A percentile compares a stretch with the other conserved stretches of the same genome.
These are phyloP conservation scores for Nakazawaea ishiwadae DNA, from an alignment of 805 yeast species.

Conservation along the genomic window DNA sequence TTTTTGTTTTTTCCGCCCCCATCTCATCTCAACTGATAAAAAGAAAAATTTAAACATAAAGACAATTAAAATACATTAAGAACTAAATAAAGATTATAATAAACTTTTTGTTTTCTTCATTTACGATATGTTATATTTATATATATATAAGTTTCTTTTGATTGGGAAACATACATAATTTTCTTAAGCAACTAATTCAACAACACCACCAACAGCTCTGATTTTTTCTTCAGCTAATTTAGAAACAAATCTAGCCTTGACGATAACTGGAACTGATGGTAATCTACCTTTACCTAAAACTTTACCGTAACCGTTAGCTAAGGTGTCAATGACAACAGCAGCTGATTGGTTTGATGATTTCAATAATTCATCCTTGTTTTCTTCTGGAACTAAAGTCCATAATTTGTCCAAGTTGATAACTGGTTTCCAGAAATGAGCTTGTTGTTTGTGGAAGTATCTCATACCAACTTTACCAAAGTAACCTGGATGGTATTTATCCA, in stretches of 20 bases:
- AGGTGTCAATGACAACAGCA: slow-evolving; percentile 99
- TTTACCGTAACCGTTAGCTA: slow-evolving; percentile 99
- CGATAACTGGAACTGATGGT: slow-evolving; percentile 98
- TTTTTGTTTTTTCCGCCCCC: no score
- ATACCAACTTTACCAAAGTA: slow-evolving; percentile 99
- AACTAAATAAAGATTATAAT: no score
- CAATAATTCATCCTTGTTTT: slow-evolving; percentile 91
- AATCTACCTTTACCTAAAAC: slow-evolving; percentile 99
- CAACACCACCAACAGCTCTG: slow-evolving; percentile 99
- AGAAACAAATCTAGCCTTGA: slow-evolving; percentile 98
- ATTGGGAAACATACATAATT: neutral
- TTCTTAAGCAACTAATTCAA: slow-evolving; percentile 94
- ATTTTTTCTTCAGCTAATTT: slow-evolving; percentile 99
- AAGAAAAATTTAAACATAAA: no score
- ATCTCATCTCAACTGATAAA: no score
- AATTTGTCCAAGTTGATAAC: slow-evolving; percentile 96
- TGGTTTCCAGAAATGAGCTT: slow-evolving; percentile 96
- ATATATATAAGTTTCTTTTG: neutral
- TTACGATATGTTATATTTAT: neutral
- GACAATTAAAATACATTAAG: no score
- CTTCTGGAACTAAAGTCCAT: slow-evolving; percentile 94
- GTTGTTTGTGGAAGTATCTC: slow-evolving; percentile 98
- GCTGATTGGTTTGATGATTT: slow-evolving; percentile 77
- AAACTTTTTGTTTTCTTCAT: no score
- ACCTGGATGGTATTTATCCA: slow-evolving; percentile 99